phyloP scores from a whole-genome alignment of 352 stramenopile species.

The Lagenidium giganteum region DNA sequence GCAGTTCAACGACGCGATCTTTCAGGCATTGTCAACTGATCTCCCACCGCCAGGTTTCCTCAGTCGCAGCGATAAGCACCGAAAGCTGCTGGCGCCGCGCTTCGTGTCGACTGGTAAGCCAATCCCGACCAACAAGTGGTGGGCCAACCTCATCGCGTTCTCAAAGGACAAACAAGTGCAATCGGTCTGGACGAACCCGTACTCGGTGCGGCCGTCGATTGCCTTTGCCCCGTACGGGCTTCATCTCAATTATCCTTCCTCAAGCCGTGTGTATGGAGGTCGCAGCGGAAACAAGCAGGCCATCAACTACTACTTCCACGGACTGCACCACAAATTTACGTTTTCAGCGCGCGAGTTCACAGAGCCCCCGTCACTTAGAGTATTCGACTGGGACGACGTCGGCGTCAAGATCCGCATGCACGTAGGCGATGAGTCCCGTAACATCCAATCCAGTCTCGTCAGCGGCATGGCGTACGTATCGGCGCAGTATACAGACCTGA shows the following conservation, averaged over 20 bases:
- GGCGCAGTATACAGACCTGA: conserved; percentile 37
- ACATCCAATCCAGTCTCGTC: conserved; percentile 40
- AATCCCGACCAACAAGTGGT: conserved; percentile 74
- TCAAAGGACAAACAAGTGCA: conserved; percentile 23
- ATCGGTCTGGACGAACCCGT: conserved; percentile 65
- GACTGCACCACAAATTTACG: conserved; percentile 34
- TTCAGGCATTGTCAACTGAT: no score
- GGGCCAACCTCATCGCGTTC: conserved; percentile 61
- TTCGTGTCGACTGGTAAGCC: no score
- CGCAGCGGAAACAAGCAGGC: conserved; percentile 38
- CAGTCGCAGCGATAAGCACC: no score
- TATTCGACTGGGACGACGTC: conserved; percentile 49
- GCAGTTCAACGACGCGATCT: no score
- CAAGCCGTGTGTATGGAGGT: conserved; percentile 37
- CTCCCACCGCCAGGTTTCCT: no score
- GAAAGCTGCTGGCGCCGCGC: no score
- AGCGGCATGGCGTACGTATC: conserved; percentile 68
- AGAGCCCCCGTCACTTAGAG: conserved; percentile 22
- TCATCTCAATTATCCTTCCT: conserved; percentile 50
- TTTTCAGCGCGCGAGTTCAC: conserved; percentile 51
- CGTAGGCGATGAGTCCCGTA: conserved; percentile 19
- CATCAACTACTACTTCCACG: conserved; percentile 48
- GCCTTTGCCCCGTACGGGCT: conserved; percentile 35
- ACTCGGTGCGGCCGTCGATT: conserved; percentile 37
- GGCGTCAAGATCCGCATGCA: conserved; percentile 44